Base-by-base conservation (phyloP, 139 green algal genomes). In the Desmodesmus armatus region DNA sequence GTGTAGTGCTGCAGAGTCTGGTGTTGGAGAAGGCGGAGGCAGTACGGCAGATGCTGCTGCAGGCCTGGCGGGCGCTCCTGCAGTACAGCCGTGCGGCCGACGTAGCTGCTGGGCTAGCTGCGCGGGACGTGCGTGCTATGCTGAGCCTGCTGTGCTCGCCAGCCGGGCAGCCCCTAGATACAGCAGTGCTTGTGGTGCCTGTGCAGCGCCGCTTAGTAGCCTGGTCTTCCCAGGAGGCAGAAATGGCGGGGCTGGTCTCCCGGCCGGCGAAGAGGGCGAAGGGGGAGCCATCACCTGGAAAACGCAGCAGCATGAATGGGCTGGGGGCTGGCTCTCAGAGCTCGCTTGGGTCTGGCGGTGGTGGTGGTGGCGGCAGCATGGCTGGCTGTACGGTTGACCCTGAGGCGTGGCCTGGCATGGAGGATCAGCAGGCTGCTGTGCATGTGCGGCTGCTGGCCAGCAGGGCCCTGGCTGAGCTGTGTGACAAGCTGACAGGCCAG, bases 1-100 rank as follows among this genome's bases (percentile, higher is more conserved):
- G 85, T 31, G 89, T 97, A 37, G 43, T 95, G 19, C 96, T 97
- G 73, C 96, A 97, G 74, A 94, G 94, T 53, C 75, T 98, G 58
- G 78, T 98, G 43, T 33, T 95, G 44, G 96, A 99, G 80, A 41
- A 66, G 11, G 87, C 95, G 17, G 39, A 58, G 3, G 62, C 82
- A 0, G 87, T 97, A 40, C 67, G 94, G 78, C 47, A 84, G 4
- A 78, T 27, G 6, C 27, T 73, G 44, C n/a, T 80, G 43, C 71
- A 67, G 15, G 90, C 94, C 31, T 98, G 95, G 94, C 1, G 58
- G 2, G 35, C 85, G 47, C 84, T 98, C 70, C 74, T 98, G 78
- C 41, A 53, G 44, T n/a, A 74, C 13, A 39, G 27, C 13, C 27
- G 63, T 5, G 23, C 70, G 21, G 85, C 40, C 3, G 78, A 82